Evolutionary conservation across 73 alveolate species (phyloP), one percentile per base, ranked within the genome.

Genomic region (Diophrys sp.): DNA sequence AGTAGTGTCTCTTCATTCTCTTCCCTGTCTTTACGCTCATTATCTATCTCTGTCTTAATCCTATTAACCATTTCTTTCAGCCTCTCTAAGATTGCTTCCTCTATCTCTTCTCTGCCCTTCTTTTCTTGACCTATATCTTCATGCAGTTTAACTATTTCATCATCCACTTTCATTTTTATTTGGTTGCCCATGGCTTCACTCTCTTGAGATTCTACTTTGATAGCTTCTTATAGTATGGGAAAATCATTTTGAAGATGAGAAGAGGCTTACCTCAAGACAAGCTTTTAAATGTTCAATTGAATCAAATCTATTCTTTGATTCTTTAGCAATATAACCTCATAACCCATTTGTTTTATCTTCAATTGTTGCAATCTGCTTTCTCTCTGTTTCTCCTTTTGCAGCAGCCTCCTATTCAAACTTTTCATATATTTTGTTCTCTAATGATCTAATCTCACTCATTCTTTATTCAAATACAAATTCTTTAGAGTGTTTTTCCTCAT

Each of bases 1-100:
- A 94, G 83, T 54, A 94, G 84, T 23, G 97, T 93, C 78, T 94
- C 98, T 56, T 94, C 98, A 29, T 96, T 93, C 62, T 91, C 86
- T 78, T 94, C 98, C 71, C 98, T 85, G 34, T 91, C 97, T 26
- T 85, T 83, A 69, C 95, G 78, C 79, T 94, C 98, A 44, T 83
- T 75, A 67, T 93, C 98, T 23, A 93, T 74, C 31, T 93, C 98
- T 29, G 90, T 78, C 77, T 93, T 93, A 69, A 90, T 93, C 80
- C 77, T 89, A 27, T 75, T 77, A 31, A 93, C 84, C 93, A 93
- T 83, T 73, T 89, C 96, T 87, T 90, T 89, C 77, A 95, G 85
- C 97, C 91, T 95, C 87, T 95, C 95, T 67, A 93, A 81, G 83
- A 95, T 89, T 14, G 99, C 95, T 83, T 95, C 97, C 77, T 95